Base-by-base conservation (phyloP, 176 grass and related monocot genomes). In the Chrysopogon serrulatus region DNA sequence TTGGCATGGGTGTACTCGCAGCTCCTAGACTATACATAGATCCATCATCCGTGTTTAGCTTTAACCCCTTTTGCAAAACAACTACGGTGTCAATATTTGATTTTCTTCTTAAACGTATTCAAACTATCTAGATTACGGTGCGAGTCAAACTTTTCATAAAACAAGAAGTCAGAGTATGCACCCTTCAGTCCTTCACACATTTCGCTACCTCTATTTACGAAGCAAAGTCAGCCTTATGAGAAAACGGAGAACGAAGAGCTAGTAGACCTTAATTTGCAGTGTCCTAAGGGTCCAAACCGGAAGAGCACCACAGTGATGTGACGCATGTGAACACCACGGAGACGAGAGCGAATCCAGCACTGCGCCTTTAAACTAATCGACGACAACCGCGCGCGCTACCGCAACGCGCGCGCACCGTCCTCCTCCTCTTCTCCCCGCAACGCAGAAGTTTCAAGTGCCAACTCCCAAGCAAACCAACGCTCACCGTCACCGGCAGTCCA, bases 271-370 rank as follows among this genome's bases (percentile, higher is more conserved):
- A 45, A 68, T 75, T 15, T 19, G 11, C 0, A 8, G 0, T 16
- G 16, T 14, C 2, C 0, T 0, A 23, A 56, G 79, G 83, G 56
- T 0, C 14, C 37, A 47, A n/a, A 16, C 4, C 27, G 0, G 0
- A 67, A 73, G 9, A 11, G 2, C 31, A 39, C 14, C 45, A 19
- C 32, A 0, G 61, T 17, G 82, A 70, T 49, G 70, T 18, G 82
- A 57, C 63, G 82, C 77, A 89, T 81, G 88, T 78, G 83, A 90
- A 72, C 73, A 1, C 88, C 83, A 73, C 73, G 11, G 5, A 43
- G 36, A 18, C 42, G 32, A 68, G 45, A 51, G 28, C 28, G 42
- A 76, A 80, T 60, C 69, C 82, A 21, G 47, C 31, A 15, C 77
- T 9, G 32, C 44, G 79, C n/a, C 66, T 57, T 90, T 86, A 65